Base-by-base conservation (phyloP, 371 early-diverging fungal genomes). In the Gilbertella persicaria region DNA sequence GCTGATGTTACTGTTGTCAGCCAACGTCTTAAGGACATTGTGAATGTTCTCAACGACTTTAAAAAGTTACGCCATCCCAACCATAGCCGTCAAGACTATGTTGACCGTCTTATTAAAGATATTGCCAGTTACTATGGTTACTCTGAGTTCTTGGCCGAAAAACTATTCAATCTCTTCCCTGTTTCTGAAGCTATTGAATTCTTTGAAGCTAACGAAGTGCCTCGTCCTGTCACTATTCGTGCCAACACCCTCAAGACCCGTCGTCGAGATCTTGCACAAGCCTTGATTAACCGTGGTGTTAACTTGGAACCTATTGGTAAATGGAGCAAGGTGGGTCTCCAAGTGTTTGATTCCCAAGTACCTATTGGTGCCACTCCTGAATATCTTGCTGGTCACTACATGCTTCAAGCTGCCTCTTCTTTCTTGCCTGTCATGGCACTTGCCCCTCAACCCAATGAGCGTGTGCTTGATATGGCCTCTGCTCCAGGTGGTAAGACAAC, bases 401-500 rank as follows among this genome's bases (percentile, higher is more conserved):
- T 97, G 89, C 87, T 99, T 39, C 99, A 99, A 73, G 93, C 98
- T 1, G 99, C 99, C 5, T 89, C 96, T 12, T 99, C 99, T 1
- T 95, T 99, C 77, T 78, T 99, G 56, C 98, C 99, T 17, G 99
- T 99, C 25, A 90, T 99, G 83, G 91, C 98, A 0, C 76, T 99
- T 21, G 96, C 93, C 12, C 97, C 97, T 33, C 90, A 92, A 69
- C 94, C 93, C 48, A 82, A 92, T 60, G 96, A 98, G 59, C 84
- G 89, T 45, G 86, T 99, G n/a, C 79, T 99, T 26, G 99, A 99
- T 76, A 97, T 99, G 99, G 96, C 96, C 53, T 90, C 98, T 24
- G 98, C 99, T n/a, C 99, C 99, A 6, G 99, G 99, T 50, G 99
- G 99, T 65, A 99, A 99, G 72, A 92, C 95, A 14, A 95, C 97